These are phyloP conservation scores for Aciculoconidium aculeatum DNA, from an alignment of 805 yeast species.

Conservation along the genomic window DNA sequence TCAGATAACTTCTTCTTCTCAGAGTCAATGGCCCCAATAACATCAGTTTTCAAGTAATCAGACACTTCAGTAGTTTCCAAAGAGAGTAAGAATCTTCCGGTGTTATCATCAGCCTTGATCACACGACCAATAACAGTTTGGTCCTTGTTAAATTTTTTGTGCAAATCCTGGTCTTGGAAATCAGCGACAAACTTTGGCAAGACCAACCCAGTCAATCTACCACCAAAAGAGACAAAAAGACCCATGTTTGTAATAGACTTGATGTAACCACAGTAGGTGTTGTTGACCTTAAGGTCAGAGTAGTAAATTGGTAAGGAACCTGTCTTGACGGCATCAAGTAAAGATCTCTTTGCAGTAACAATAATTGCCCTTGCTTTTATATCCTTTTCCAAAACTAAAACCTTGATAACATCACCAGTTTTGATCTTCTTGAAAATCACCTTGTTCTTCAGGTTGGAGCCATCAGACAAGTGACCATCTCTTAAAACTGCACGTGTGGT, in stretches of 20 bases:
- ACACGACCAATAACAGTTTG: conserved; percentile 73
- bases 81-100: conserved; percentile 65
- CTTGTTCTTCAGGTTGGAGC: conserved; percentile 67
- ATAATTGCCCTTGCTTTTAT: conserved; percentile 53
- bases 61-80: conserved; percentile 34
- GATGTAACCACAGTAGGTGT: conserved; percentile 63
- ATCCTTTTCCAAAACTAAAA: conserved; percentile 66
- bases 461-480: conserved; percentile 74
- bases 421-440: conserved; percentile 53
- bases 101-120: conserved; percentile 59
- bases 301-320: conserved; percentile 52
- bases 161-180: conserved; percentile 45
- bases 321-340: conserved; percentile 57
- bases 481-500: conserved; percentile 62
- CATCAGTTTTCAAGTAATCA: conserved; percentile 20
- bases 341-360: conserved; percentile 57
- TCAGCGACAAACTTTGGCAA: conserved; percentile 66
- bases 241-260: conserved; percentile 77
- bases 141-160: conserved; percentile 48
- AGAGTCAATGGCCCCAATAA: conserved; percentile 57
- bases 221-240: conserved; percentile 76
- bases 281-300: conserved; percentile 49
- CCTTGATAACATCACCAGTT: conserved; percentile 57
- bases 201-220: conserved; percentile 76
- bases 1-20: conserved; percentile 45